phyloP scores from a whole-genome alignment of 2,329 filamentous ascomycete species.

The Seiridium cupressi region DNA sequence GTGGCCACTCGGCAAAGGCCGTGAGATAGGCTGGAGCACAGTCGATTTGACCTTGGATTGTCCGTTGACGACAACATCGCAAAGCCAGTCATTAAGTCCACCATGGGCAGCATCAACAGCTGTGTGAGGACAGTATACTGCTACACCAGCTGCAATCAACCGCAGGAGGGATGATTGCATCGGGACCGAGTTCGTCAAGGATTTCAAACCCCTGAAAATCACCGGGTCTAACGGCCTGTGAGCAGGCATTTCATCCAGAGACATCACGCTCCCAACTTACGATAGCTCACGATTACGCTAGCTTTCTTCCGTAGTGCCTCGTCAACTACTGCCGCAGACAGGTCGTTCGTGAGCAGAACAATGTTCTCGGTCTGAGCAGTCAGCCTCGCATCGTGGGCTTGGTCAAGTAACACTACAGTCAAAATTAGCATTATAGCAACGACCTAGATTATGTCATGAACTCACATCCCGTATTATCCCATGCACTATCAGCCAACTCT shows the following conservation, averaged over 20 bases:
- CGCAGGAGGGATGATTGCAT: conserved; percentile 85
- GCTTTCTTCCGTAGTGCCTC: conserved; percentile 79
- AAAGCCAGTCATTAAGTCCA: conserved; percentile 92
- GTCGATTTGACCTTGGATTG: conserved; percentile 32
- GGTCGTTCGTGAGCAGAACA: conserved; percentile 74
- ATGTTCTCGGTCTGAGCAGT: conserved; percentile 34
- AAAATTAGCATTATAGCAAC: not conserved
- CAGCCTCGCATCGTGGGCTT: conserved; percentile 53
- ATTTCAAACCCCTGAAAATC: conserved; percentile 91
- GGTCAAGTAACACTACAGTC: conserved; percentile 49
- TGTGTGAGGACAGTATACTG: conserved; percentile 94
- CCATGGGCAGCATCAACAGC: conserved; percentile 83
- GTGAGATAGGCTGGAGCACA: conserved; percentile 43
- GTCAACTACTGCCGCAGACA: conserved; percentile 83
- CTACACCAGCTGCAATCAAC: conserved; percentile 82
- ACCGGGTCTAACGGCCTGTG: conserved; percentile 70
- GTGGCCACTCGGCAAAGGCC: conserved; percentile 39
- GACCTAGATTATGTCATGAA: conserved; percentile 30
- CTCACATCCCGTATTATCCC: conserved; percentile 84
- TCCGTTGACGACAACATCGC: conserved; percentile 71
- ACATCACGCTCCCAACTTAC: conserved; percentile 44
- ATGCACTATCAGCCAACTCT: conserved; percentile 81
- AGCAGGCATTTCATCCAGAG: not conserved
- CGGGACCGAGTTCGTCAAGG: conserved; percentile 77
- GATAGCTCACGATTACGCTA: conserved; percentile 85